Evolutionary conservation across 805 yeast genomes (phyloP), one percentile per base, ranked within the genome.

Genomic region (Wickerhamiella dianesei): DNA sequence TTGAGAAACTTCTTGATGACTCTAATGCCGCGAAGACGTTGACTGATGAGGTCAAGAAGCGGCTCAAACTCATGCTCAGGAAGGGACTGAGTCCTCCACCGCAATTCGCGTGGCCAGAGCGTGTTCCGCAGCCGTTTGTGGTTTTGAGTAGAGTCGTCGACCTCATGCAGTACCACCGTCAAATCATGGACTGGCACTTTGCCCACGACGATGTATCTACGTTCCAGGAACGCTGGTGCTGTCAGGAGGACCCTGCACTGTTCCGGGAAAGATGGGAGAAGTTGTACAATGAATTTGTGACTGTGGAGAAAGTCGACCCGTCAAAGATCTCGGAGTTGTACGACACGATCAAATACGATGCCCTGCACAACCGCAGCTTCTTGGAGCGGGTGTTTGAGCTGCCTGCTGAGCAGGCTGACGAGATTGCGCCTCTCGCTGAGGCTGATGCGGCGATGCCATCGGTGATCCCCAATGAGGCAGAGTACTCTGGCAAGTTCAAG

Each of bases 341-440:
- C 61, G 99, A 92, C 65, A 89, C 99, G 1, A 89, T 92, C 96
- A 92, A 92, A 64, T 92, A 84, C 62, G 99, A 92, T 66, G 98
- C 97, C 5, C 71, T 92, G 47, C 99, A 92, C 64, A 92, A 92
- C 63, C 73, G 98, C 47, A 82, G 82, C 32, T 92, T 92, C 60
- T 68, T 92, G 62, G 85, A 82, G 60, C 77, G 77, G 53, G 80
- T 89, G 3, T 92, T 92, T 61, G 72, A 80, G 42, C 49, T 51
- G 25, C 60, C 59, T 20, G 35, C 40, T 12, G 51, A 48, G n/a
- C 18, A 37, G 19, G 43, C 41, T 12, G 56, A 50, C 35, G 58
- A 48, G 13, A 44, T 54, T 21, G 53, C 48, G 39, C 49, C 54
- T 41, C 46, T 56, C 14, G 86, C 85, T 37, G 73, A 70, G 9